These are phyloP conservation scores for Ammopiptanthus mongolicus DNA, from an alignment of 306 rosid species.

Conservation along the genomic window DNA sequence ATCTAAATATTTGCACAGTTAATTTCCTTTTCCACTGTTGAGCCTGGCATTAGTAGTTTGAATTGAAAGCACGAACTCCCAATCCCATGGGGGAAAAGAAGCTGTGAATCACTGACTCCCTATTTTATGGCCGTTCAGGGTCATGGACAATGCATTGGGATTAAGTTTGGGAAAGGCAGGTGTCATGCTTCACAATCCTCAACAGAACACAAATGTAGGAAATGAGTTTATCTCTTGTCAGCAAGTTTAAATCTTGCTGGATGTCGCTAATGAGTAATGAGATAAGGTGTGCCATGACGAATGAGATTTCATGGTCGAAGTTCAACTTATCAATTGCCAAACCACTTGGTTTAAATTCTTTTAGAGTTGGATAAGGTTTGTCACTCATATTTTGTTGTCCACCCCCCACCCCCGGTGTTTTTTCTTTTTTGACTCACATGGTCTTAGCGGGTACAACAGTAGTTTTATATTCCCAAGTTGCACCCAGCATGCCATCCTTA, in stretches of 20 bases:
- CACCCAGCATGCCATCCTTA: background rate
- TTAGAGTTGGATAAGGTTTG: no score
- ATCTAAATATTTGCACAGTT: background rate
- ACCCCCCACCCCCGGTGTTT: no score
- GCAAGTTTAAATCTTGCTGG: background rate
- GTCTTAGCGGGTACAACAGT: background rate
- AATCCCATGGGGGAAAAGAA: background rate
- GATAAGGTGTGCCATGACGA: background rate
- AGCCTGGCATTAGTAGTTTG: background rate
- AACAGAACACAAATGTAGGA: background rate
- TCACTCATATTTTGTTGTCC: no score
- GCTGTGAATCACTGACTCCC: background rate
- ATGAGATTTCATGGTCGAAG: background rate
- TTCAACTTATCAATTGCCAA: background rate
- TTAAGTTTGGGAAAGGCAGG: background rate
- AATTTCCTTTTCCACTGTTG: background rate
- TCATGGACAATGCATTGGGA: background rate
- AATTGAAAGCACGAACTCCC: background rate
- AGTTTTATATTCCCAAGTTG: background rate
- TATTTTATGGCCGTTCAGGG: conserved; percentile 3
- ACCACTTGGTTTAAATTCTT: no score
- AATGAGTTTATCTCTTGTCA: background rate
- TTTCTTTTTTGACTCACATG: no score
- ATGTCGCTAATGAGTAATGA: background rate
- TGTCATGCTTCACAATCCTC: background rate